Conservation (phyloP, 768 basidiomycete genomes). For the Sistotremastrum suecicum region DNA sequence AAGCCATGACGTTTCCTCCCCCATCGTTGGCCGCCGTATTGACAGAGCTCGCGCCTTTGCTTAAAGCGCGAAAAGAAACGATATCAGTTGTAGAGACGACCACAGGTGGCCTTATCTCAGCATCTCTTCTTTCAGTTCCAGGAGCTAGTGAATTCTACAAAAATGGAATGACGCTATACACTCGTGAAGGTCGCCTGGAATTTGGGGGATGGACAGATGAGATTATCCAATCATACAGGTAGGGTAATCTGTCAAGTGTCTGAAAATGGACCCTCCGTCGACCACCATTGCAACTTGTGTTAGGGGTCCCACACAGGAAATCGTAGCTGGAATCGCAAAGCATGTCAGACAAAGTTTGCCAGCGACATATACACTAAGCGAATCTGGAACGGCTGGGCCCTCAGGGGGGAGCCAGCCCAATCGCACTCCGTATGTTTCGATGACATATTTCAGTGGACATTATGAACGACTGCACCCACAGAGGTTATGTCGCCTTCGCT, state of each 20-base stretch:
- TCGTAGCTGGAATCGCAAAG: constrained; percentile 9
- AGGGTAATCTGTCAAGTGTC: neutral
- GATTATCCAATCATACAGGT: constrained; percentile 8
- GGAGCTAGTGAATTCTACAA: constrained; percentile 11
- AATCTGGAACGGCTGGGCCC: constrained; percentile 11
- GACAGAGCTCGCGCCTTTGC: constrained; percentile 6
- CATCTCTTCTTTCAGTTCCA: constrained; percentile 8
- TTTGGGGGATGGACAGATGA: constrained; percentile 12
- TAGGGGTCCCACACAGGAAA: constrained; percentile 10
- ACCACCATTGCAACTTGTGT: neutral
- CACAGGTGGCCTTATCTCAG: constrained; percentile 12
- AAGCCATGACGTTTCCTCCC: constrained; percentile 6
- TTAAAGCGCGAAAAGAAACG: constrained; percentile 7
- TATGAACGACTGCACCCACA: neutral
- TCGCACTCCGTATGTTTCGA: constrained; percentile 4
- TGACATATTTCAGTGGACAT: neutral
- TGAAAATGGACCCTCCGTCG: neutral
- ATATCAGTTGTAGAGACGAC: constrained; percentile 12
- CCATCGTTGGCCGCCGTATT: constrained; percentile 7
- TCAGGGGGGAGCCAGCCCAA: constrained; percentile 4
- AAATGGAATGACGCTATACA: constrained; percentile 11
- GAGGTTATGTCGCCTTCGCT: constrained; percentile 6
- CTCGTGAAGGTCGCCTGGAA: constrained; percentile 6
- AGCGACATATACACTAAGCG: constrained; percentile 10
- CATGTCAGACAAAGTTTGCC: constrained; percentile 7